Conservation (phyloP, 2,329 filamentous ascomycete genomes). For the Phoma sp. region DNA sequence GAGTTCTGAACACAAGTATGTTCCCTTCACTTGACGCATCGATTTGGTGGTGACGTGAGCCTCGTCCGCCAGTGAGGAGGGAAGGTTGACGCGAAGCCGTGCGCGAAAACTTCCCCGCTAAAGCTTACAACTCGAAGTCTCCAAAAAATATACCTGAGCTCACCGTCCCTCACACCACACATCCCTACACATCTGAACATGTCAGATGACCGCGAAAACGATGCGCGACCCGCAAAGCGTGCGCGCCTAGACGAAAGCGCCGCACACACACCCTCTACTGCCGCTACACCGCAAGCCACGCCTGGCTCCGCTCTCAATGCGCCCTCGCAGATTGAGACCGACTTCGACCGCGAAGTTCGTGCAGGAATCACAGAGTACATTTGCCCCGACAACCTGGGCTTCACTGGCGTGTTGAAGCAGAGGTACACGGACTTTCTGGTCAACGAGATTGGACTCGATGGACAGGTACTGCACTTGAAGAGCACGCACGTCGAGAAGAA, state of each 20-base stretch:
- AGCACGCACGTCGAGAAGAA: constrained; percentile 49
- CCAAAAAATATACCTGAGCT: constrained; percentile 6
- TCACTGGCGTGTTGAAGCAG: constrained; percentile 72
- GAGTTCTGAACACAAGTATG: constrained; percentile 2
- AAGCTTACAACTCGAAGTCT: constrained; percentile 9
- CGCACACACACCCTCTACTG: constrained; percentile 16
- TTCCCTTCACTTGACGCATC: not conserved
- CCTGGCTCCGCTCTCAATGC: constrained; percentile 22
- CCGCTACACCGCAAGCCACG: constrained; percentile 20
- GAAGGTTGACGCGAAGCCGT: constrained; percentile 13
- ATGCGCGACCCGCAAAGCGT: constrained; percentile 41
- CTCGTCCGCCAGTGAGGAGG: not conserved
- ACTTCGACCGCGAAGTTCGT: constrained; percentile 52
- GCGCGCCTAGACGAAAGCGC: constrained; percentile 39
- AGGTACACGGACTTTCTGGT: constrained; percentile 91
- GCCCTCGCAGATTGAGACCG: constrained; percentile 28
- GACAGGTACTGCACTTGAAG: constrained; percentile 76
- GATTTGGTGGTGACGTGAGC: not conserved
- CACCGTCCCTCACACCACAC: constrained; percentile 1
- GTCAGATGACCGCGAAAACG: constrained; percentile 24
- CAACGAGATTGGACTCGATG: constrained; percentile 82
- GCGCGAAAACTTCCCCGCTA: constrained; percentile 39
- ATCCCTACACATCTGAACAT: constrained; percentile 13
- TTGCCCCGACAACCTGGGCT: constrained; percentile 63
- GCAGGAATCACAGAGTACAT: constrained; percentile 72